phyloP scores from a whole-genome alignment of 73 alveolate genomes.

The Paraurostyla sp. region DNA sequence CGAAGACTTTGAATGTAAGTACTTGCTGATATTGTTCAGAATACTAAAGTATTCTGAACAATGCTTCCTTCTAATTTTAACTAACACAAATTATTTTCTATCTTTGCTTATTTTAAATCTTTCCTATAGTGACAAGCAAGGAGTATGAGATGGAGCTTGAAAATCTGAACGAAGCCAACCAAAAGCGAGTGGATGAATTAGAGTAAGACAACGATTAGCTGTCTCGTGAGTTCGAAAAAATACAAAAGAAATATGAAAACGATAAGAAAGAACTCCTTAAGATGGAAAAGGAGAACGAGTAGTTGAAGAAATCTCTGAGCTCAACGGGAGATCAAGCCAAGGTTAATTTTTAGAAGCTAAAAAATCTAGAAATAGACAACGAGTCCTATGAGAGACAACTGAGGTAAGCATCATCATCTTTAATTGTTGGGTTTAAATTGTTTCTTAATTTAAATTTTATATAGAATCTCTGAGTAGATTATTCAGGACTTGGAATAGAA shows the following conservation, averaged over 20 bases:
- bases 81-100: not conserved
- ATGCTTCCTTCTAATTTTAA: too few relatives aligned
- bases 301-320: not conserved
- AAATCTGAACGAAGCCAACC: constrained; percentile 19
- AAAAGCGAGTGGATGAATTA: constrained; percentile 9
- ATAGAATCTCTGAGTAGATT: constrained; percentile 44
- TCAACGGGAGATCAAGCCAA: not conserved
- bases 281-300: constrained; percentile 47
- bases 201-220: constrained; percentile 1
- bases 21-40: not conserved
- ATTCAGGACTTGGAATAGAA: constrained; percentile 48
- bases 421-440: not conserved
- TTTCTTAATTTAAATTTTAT: not conserved
- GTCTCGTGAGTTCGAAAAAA: not conserved
- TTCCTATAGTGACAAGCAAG: constrained; percentile 20
- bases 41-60: not conserved
- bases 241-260: not conserved
- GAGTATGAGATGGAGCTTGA: constrained; percentile 57
- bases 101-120: not conserved
- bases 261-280: not conserved
- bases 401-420: constrained; percentile 5
- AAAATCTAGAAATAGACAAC: constrained; percentile 36
- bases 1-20: constrained; percentile 56
- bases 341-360: not conserved
- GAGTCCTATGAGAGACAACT: constrained; percentile 28